Percentiles rank a stretch among this genome's conserved stretches.
Evolutionary conservation across 139 green algal genomes (phyloP).

Genomic region (Nannochloris sp.): DNA sequence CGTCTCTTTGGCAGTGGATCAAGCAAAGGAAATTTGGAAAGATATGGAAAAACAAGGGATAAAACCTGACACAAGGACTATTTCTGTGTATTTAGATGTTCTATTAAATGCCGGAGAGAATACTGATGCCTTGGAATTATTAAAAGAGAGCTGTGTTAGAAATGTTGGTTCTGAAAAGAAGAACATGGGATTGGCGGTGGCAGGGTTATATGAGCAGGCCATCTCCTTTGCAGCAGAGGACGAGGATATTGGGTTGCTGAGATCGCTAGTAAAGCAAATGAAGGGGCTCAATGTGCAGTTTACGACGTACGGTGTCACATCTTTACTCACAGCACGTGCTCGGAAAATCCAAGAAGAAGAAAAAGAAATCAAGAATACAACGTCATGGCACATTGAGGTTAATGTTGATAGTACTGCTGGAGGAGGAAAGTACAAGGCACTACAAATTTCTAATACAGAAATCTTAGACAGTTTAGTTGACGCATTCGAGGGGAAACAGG

Average conservation of each 20-base stretch:
- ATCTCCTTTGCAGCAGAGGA: neutral
- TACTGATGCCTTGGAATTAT: no score
- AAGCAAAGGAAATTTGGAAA: neutral
- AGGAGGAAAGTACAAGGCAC: no score
- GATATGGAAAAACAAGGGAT: constrained; percentile 2
- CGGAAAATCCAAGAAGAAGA: no score
- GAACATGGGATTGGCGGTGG: no score
- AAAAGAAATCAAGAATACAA: no score
- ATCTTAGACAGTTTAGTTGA: no score
- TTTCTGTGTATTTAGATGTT: constrained; percentile 8
- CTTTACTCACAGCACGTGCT: neutral
- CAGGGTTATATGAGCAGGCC: neutral
- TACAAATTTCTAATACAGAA: no score
- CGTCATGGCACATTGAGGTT: no score
- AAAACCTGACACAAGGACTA: constrained; percentile 3
- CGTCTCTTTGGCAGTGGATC: neutral
- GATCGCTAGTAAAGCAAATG: neutral
- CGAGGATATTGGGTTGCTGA: neutral
- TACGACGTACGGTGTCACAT: neutral
- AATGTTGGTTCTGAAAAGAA: no score
- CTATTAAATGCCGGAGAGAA: constrained; percentile 6
- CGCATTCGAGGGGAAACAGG: no score
- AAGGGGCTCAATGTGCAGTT: neutral
- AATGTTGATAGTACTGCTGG: no score
- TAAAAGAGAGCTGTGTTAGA: no score